Conservation (phyloP, 1,139 yeast species). For the Blastobotrys niveus region DNA sequence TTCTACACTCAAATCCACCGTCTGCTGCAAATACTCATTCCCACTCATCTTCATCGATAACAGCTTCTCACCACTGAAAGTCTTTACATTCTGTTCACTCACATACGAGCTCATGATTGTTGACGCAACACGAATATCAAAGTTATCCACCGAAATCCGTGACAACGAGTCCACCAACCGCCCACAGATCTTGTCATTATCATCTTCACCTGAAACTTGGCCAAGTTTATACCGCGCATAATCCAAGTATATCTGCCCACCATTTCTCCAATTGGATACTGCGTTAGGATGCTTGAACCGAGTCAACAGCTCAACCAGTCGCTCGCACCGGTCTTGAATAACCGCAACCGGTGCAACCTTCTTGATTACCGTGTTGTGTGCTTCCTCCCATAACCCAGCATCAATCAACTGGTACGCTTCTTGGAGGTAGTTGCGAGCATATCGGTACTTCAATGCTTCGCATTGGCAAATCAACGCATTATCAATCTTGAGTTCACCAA, state of each 20-base stretch:
- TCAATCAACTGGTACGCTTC: slow-evolving; percentile 58
- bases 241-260: slow-evolving; percentile 38
- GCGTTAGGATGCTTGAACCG: slow-evolving; percentile 41
- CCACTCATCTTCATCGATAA: slow-evolving; percentile 29
- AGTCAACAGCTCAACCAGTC: slow-evolving; percentile 41
- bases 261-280: slow-evolving; percentile 51
- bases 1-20: slow-evolving; percentile 22
- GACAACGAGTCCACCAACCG: slow-evolving; percentile 38
- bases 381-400: slow-evolving; percentile 59
- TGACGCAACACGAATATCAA: slow-evolving; percentile 42
- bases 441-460: slow-evolving; percentile 37
- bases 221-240: slow-evolving; percentile 22
- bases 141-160: slow-evolving; percentile 34
- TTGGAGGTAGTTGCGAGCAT: slow-evolving; percentile 47
- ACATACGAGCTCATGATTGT: slow-evolving; percentile 48
- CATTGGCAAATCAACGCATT: slow-evolving; percentile 25
- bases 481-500: slow-evolving; percentile 38
- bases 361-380: slow-evolving; percentile 52
- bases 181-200: slow-evolving; percentile 1
- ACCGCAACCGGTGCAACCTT: slow-evolving; percentile 67
- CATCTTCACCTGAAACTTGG: slow-evolving; percentile 12
- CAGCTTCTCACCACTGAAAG: slow-evolving; percentile 19
- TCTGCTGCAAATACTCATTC: slow-evolving; percentile 24
- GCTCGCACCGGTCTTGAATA: slow-evolving; percentile 39
- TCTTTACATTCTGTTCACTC: slow-evolving; percentile 32